Evolutionary conservation across 2,329 filamentous ascomycete genomes (phyloP), one percentile per base, ranked within the genome.

Genomic region (Nemania serpens): DNA sequence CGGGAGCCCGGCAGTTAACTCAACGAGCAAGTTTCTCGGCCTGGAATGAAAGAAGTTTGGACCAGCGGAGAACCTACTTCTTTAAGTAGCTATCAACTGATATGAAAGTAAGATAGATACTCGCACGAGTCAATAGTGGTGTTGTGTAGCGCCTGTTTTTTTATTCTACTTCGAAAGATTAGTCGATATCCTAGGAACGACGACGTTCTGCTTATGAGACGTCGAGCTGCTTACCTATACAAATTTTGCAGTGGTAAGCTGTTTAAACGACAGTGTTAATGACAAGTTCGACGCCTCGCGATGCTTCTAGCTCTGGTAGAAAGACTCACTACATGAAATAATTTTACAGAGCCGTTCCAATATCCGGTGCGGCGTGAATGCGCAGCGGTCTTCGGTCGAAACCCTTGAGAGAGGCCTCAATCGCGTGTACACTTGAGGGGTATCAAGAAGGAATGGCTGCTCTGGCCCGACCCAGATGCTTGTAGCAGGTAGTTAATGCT

Each of bases 1-100:
- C 25, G 25, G 25, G 25, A 7, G 7, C 7, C 25, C 7, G 25
- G 61, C 45, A 55, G 63, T 55, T 61, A 64, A 43, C 49, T 50
- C 48, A 45, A 43, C 6, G 12, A 25, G 15, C 6, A 29, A 29
- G 22, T n/a, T 41, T 22, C 42, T 46, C 39, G 22, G 2, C 15
- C 22, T n/a, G 13, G 12, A 12, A 50, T 22, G 15, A 6, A 25
- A 17, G 3, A 43, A 52, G 18, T 43, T 22, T 39, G 15, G 39
- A 20, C 43, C n/a, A 37, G 15, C 9, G 5, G 43, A 17, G 20
- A 10, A 10, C 36, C 20, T 36, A 36, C 3, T 47, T 11, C 34
- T 2, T 46, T 12, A n/a, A 52, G 29, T 17, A 33, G 41, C n/a
- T 17, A 9, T 17, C 7, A 20, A 37, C 17, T 49, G 11, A 7